Conservation (phyloP, 441 rosid genomes). For the Brassica hybrid region DNA sequence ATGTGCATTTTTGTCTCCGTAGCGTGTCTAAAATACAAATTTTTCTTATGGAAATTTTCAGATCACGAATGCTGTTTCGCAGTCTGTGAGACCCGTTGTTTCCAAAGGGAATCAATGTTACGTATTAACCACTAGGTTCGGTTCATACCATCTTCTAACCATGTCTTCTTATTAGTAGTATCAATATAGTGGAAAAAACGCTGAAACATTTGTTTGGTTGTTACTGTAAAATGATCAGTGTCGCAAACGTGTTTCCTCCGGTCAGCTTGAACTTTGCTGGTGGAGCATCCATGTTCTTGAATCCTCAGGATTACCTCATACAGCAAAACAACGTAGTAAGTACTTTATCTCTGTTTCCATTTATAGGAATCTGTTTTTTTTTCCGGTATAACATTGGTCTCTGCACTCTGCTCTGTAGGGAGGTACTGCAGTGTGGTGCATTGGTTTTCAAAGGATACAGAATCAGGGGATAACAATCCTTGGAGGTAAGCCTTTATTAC, state of each 20-base stretch:
- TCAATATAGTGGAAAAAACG: background rate
- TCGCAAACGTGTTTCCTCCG: constrained; percentile 72
- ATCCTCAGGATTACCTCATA: constrained; percentile 84
- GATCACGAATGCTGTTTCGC: constrained; percentile 67
- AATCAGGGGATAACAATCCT: constrained; percentile 78
- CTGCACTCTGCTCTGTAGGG: constrained; percentile 53
- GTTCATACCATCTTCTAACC: constrained; percentile 13
- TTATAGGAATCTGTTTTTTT: background rate
- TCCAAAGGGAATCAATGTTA: constrained; percentile 71
- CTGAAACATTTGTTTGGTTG: constrained; percentile 12
- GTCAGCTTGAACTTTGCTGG: constrained; percentile 89
- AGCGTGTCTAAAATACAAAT: constrained; percentile 5
- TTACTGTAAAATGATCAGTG: constrained; percentile 48
- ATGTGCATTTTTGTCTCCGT: background rate
- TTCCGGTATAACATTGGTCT: background rate
- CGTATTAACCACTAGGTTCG: constrained; percentile 65
- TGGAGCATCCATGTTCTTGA: constrained; percentile 73
- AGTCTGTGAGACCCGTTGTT: constrained; percentile 55
- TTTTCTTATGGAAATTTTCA: constrained; percentile 45
- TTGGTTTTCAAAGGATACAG: constrained; percentile 73
- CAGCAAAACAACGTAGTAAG: constrained; percentile 73
- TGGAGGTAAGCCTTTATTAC: constrained; percentile 65
- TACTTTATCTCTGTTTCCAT: constrained; percentile 23
- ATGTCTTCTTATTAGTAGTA: constrained; percentile 13
- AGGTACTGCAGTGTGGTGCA: constrained; percentile 81